These are phyloP conservation scores for Turnera subulata DNA, from an alignment of 345 rosid genomes.

Conservation along the genomic window DNA sequence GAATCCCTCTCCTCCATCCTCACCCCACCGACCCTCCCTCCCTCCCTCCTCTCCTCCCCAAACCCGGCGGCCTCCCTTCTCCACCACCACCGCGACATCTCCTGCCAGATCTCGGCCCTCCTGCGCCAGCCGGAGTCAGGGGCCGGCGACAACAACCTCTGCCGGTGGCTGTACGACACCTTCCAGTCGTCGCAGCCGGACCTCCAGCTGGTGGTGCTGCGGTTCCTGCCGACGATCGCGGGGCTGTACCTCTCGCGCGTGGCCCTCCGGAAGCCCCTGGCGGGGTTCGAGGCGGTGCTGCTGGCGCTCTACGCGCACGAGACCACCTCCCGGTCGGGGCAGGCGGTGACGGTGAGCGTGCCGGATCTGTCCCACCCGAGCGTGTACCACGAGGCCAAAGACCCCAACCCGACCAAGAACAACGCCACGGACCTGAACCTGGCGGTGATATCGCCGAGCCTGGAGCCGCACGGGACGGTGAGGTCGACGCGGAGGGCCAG, in stretches of 20 bases:
- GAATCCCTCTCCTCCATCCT: conserved; percentile 46
- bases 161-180: conserved; percentile 91
- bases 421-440: conserved; percentile 53
- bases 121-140: conserved; percentile 68
- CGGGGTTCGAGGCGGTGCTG: conserved; percentile 82
- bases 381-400: conserved; percentile 66
- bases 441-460: conserved; percentile 58
- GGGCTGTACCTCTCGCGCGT: conserved; percentile 77
- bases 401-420: conserved; percentile 11
- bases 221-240: conserved; percentile 62
- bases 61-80: conserved; percentile 49
- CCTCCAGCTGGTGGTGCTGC: conserved; percentile 70
- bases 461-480: conserved; percentile 78
- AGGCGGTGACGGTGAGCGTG: conserved; percentile 55
- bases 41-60: conserved; percentile 35
- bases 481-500: conserved; percentile 66
- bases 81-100: conserved; percentile 42
- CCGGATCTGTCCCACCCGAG: conserved; percentile 74
- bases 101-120: conserved; percentile 60
- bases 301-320: conserved; percentile 80
- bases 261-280: conserved; percentile 49
- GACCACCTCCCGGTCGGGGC: conserved; percentile 55
- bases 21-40: conserved; percentile 24
- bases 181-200: conserved; percentile 57
- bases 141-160: conserved; percentile 71